Conservation (phyloP, 1,139 yeast genomes). For the Sugiyamaella sp. region DNA sequence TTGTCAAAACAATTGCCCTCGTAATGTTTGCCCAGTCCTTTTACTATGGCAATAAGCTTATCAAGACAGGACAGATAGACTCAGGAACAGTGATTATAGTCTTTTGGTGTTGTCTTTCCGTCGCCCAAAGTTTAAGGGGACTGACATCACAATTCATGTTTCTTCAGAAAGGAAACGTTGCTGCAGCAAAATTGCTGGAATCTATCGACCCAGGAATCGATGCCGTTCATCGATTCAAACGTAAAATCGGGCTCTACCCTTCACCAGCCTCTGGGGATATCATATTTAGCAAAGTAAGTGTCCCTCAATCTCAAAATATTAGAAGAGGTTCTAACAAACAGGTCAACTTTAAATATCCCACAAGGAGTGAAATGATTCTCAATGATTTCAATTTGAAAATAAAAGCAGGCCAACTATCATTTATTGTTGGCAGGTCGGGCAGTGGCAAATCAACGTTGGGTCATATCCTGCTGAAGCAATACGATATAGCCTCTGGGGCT, state of each 20-base stretch:
- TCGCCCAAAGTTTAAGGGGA: conserved; percentile 57
- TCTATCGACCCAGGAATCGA: conserved; percentile 12
- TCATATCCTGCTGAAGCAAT: conserved; percentile 62
- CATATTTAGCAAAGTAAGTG: conserved; percentile 44
- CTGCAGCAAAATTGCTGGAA: conserved; percentile 27
- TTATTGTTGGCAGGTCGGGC: conserved; percentile 83
- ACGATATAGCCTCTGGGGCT: conserved; percentile 51
- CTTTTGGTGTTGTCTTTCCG: conserved; percentile 74
- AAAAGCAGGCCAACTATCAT: conserved; percentile 54
- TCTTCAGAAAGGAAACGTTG: conserved; percentile 36
- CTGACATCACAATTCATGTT: conserved; percentile 33
- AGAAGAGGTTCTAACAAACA: conserved; percentile 16
- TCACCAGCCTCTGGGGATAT: conserved; percentile 12
- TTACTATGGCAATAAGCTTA: conserved; percentile 81
- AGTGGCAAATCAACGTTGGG: conserved; percentile 89
- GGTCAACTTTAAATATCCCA: conserved; percentile 60
- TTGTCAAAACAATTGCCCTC: conserved; percentile 59
- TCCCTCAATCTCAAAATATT: background rate
- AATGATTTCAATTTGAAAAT: conserved; percentile 51
- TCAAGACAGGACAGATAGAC: conserved; percentile 51
- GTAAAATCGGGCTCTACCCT: conserved; percentile 18
- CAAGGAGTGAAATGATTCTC: conserved; percentile 54
- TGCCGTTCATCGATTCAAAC: conserved; percentile 19
- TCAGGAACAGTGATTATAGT: conserved; percentile 76
- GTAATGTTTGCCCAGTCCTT: conserved; percentile 88